Conservation (phyloP, 495 filamentous ascomycete genomes). For the Staphylotrichum tortipilum region DNA sequence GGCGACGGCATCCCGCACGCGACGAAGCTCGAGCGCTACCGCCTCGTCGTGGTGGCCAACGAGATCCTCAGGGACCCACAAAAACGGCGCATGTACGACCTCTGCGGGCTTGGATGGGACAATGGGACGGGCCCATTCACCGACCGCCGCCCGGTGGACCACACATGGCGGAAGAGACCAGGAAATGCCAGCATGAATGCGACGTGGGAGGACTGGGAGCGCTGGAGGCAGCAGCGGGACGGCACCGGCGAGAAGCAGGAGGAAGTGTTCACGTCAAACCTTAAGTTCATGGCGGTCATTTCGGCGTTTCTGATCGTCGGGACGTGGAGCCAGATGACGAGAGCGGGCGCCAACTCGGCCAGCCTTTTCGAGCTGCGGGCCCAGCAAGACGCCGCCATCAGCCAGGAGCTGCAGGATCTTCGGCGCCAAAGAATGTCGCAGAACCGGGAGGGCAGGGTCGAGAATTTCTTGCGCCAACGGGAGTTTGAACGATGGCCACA, state of each 20-base stretch:
- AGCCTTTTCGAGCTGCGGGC: slow-evolving; percentile 54
- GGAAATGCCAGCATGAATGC: slow-evolving; percentile 67
- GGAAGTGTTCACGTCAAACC: slow-evolving; percentile 63
- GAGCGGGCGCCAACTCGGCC: slow-evolving; percentile 49
- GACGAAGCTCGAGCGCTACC: slow-evolving; percentile 73
- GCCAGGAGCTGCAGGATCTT: slow-evolving; percentile 50
- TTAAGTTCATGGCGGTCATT: slow-evolving; percentile 62
- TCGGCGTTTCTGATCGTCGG: slow-evolving; percentile 58
- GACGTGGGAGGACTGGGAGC: slow-evolving; percentile 99
- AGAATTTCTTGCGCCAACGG: slow-evolving; percentile 62
- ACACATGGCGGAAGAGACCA: slow-evolving; percentile 40
- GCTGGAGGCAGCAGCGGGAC: slow-evolving; percentile 56
- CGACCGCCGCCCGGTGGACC: slow-evolving; percentile 30
- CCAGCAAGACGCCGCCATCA: slow-evolving; percentile 52
- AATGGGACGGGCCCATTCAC: slow-evolving; percentile 32
- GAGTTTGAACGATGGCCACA: slow-evolving; percentile 35
- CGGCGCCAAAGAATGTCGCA: slow-evolving; percentile 42
- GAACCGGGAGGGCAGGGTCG: slow-evolving; percentile 54
- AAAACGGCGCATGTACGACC: slow-evolving; percentile 74
- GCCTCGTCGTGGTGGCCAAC: slow-evolving; percentile 76
- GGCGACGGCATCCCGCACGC: slow-evolving; percentile 44
- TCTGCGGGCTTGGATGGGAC: slow-evolving; percentile 72
- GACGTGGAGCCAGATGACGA: slow-evolving; percentile 55
- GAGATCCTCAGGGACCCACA: slow-evolving; percentile 77
- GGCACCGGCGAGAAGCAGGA: slow-evolving; percentile 45